Evolutionary conservation across 306 rosid species (phyloP).

Genomic region (Citrullus colocynthis): DNA sequence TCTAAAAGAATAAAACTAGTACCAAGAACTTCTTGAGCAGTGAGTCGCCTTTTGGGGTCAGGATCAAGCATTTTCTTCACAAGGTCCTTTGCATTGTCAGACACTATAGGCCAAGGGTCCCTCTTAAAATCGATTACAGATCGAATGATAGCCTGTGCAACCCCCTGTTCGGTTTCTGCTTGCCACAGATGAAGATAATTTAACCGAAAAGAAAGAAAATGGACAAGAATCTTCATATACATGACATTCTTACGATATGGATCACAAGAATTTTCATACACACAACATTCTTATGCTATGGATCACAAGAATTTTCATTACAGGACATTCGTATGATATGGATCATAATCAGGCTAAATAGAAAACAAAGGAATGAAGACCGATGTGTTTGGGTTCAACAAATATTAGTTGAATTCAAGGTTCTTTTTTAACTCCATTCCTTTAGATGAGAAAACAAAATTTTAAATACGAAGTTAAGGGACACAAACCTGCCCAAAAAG

Average conservation of each 20-base stretch:
- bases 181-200: neutral
- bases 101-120: slow-evolving; percentile 28
- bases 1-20: neutral
- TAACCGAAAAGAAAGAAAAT: neutral
- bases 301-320: neutral
- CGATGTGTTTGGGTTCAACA: neutral
- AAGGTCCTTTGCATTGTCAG: slow-evolving; percentile 24
- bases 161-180: slow-evolving; percentile 25
- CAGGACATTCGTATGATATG: neutral
- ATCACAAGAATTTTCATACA: neutral
- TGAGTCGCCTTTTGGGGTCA: slow-evolving; percentile 20
- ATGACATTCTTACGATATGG: neutral
- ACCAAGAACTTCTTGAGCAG: slow-evolving; percentile 25
- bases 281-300: neutral
- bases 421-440: neutral
- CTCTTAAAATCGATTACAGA: slow-evolving; percentile 23
- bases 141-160: slow-evolving; percentile 26
- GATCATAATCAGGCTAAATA: neutral
- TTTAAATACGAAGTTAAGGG: neutral
- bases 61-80: slow-evolving; percentile 27
- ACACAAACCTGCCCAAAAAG: slow-evolving; percentile 86
- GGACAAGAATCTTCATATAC: neutral
- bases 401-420: neutral
- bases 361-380: neutral
- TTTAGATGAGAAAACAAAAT: neutral